Evolutionary conservation across 176 grass and related monocot genomes (phyloP), one percentile per base, ranked within the genome.

Genomic region (Triticum timopheevii): DNA sequence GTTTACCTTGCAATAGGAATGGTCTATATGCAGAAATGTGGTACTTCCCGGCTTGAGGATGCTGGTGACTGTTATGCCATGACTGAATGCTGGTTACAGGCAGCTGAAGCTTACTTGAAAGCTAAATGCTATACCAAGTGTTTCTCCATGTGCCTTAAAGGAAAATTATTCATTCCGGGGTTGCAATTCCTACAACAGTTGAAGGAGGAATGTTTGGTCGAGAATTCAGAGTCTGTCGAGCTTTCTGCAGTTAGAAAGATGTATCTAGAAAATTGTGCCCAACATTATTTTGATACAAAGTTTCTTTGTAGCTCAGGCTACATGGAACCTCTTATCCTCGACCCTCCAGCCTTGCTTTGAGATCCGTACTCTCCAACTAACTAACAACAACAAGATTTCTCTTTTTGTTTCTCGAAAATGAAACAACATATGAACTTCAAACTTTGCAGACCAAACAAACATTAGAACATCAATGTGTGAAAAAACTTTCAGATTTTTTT

Each of bases 11-110:
- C 1, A 39, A 28, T 67, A 97, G 94, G 94, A 80, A 88, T 73
- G 58, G 61, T 90, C 73, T 97, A 90, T 76, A 69, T 92, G 76
- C 88, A 92, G 71, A 92, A 89, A 83, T 94, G 82, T 82, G 85
- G 92, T 73, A 89, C 33, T 70, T 92, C 88, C 20, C 90, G 70
- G 70, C 85, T 97, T 33, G 81, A 97, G 42, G 87, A 90, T 87
- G 92, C 92, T 10, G 94, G 75, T 4, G 83, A 97, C 10, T 97
- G 94, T 61, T 92, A 92, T 67, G 64, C 28, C 24, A 76, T 59
- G n/a, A 38, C 33, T 79, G 82, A 92, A 66, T 71, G 80, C 76
- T 94, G 90, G 92, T 61, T 65, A 33, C 65, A 20, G 65, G 94
- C 94, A 59, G 94, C 92, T 25, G 76, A 94, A 69, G 76, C 69